These are phyloP conservation scores for Oryza nivara DNA, from an alignment of 176 grass and related monocot genomes.

Conservation along the genomic window DNA sequence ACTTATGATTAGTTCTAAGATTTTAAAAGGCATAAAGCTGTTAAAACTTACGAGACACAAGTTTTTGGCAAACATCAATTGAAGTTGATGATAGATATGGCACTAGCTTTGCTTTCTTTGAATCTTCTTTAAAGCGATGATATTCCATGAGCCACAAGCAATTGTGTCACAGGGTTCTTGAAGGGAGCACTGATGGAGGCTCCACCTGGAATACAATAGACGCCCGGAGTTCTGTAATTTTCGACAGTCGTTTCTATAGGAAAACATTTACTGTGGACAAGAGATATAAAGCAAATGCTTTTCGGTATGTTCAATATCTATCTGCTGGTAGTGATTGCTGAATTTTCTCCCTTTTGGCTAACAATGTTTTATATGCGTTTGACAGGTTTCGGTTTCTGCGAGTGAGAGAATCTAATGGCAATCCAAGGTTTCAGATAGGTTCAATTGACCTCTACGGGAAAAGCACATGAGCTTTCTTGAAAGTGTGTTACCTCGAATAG, in stretches of 20 bases:
- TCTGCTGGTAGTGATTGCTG: not conserved
- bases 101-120: not conserved
- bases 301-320: slow-evolving; percentile 61
- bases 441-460: slow-evolving; percentile 77
- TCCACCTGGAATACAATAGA: slow-evolving; percentile 77
- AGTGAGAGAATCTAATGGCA: slow-evolving; percentile 63
- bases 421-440: slow-evolving; percentile 96
- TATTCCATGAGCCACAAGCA: slow-evolving; percentile 13
- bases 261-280: slow-evolving; percentile 67
- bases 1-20: not conserved
- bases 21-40: not conserved
- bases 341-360: slow-evolving; percentile 13
- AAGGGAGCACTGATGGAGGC: slow-evolving; percentile 70
- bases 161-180: slow-evolving; percentile 66
- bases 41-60: slow-evolving; percentile 1
- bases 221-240: slow-evolving; percentile 60
- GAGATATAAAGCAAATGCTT: slow-evolving; percentile 50
- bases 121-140: slow-evolving; percentile 3
- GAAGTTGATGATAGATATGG: not conserved
- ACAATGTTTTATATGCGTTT: slow-evolving; percentile 22
- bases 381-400: slow-evolving; percentile 75
- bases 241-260: slow-evolving; percentile 66
- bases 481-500: not conserved
- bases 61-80: not conserved
- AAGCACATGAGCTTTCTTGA: slow-evolving; percentile 24